Evolutionary conservation across 2,329 filamentous ascomycete species (phyloP), one percentile per base, ranked within the genome.

Genomic region (Hawksworthiomyces lignivorus): DNA sequence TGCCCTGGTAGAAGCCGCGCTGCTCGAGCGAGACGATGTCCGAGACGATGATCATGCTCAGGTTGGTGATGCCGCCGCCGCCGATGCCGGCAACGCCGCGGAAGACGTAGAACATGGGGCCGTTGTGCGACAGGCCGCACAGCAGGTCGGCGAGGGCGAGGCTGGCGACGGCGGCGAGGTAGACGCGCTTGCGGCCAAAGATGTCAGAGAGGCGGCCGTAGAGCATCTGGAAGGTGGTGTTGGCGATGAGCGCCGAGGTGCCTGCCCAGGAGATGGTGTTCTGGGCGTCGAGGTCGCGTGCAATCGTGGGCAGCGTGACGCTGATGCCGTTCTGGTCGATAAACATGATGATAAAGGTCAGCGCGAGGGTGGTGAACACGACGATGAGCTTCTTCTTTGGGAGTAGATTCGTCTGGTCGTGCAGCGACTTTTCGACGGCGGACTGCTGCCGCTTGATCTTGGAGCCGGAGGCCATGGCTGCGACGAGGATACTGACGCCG

Each of bases 141-240:
- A 79, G 60, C 36, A 83, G 56, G 52, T 80, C 76, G 2, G 71
- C 73, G 12, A 81, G 43, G 7, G 67, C 64, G 5, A 83, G 60
- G 11, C 79, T 56, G 0, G 62, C 62, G 7, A 80, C 56, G 2
- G 73, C 72, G 2, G 63, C 64, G 3, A 82, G 53, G 39, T 75
- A 73, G 7, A 82, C 65, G 7, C 68, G 63, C 54, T 81, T 81
- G 15, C 77, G 68, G 17, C 76, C 75, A 38, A 80, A 69, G 1
- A 80, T 72, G 55, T 81, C 76, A 1, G 75, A 79, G 4, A 80
- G 51, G 3, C 76, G 68, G 17, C 78, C 77, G 53, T 82, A 82
- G 0, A 83, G 64, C 45, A 81, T 75, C 48, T 79, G 77, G 48
- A 82, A 82, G 26, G 74, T 71, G 0, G 79, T 81, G 45, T 73